Evolutionary conservation across 352 stramenopile species (phyloP).

Genomic region (Elongisporangium prolatum): DNA sequence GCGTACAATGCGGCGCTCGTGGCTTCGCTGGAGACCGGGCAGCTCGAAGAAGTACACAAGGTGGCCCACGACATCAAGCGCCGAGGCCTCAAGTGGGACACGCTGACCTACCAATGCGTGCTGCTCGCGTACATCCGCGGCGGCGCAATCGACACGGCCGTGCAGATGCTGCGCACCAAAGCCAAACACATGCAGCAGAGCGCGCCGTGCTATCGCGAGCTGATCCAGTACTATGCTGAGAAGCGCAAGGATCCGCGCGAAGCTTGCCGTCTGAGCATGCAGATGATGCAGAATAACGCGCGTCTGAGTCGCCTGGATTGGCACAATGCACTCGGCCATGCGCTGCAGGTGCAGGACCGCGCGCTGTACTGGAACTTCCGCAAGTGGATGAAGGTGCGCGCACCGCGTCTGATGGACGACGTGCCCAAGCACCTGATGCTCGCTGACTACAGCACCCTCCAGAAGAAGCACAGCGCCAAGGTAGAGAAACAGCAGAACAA

Average conservation of each 20-base stretch:
- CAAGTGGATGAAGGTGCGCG: conserved; percentile 81
- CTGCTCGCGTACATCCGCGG: conserved; percentile 60
- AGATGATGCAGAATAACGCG: conserved; percentile 84
- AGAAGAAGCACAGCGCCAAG: background rate
- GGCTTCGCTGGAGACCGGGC: conserved; percentile 44
- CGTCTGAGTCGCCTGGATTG: conserved; percentile 73
- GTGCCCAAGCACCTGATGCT: conserved; percentile 65
- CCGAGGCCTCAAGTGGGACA: conserved; percentile 58
- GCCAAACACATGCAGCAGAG: conserved; percentile 69
- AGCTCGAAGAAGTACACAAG: conserved; percentile 51
- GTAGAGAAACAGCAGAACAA: conserved; percentile 18
- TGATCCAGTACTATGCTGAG: conserved; percentile 63
- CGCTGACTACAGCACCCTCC: conserved; percentile 8
- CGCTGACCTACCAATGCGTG: conserved; percentile 58
- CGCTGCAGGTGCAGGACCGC: conserved; percentile 59
- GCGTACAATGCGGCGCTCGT: conserved; percentile 63
- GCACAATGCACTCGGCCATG: conserved; percentile 58
- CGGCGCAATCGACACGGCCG: conserved; percentile 49
- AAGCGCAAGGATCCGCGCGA: conserved; percentile 56
- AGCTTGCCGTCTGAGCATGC: conserved; percentile 71
- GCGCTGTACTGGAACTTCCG: conserved; percentile 85
- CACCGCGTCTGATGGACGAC: conserved; percentile 41
- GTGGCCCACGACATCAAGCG: conserved; percentile 58
- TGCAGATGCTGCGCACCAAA: conserved; percentile 64
- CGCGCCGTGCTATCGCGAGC: conserved; percentile 66